Evolutionary conservation across 108 stramenopile genomes (phyloP), one percentile per base, ranked within the genome.

Genomic region (Cyclostephanos tholiformis): DNA sequence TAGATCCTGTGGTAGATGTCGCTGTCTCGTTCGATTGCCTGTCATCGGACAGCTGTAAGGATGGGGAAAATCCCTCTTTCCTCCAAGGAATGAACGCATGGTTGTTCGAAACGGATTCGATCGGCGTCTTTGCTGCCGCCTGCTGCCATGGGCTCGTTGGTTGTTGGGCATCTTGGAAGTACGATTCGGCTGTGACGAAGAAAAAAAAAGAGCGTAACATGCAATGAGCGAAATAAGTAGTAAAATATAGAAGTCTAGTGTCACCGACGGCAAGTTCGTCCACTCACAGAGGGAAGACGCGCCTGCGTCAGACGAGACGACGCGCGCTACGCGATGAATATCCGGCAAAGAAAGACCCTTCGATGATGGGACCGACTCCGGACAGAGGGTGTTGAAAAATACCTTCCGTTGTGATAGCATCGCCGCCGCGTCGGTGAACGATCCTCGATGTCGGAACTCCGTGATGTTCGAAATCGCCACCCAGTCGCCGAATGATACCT

Each of bases 401-500:
- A 79, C 67, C 26, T 66, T 64, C 9, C 67, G 71, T 19, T 72
- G 71, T 8, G 25, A 11, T 23, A 62, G 19, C 16, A 69, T 63
- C 20, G 69, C 77, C 14, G 77, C 75, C 3, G 69, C 46, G 63
- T 85, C 53, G 76, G 85, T 60, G 62, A 49, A 46, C 39, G 44
- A 26, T 55, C 50, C 51, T 75, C 59, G 82, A 73, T 81, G 0
- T 83, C 87, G 53, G 75, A 75, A 84, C 82, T 88, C 81, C 75
- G 63, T 32, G 64, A 78, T 65, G n/a, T 48, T 55, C 4, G 65
- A 71, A 2, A 65, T 66, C 27, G 71, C 71, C 36, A 56, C 67
- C 78, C 78, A 79, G 52, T 79, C 78, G 22, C 63, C 67, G 14
- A 79, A 68, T 3, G 60, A 69, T 0, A 74, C 48, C n/a, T 71